Conservation (phyloP, 768 basidiomycete species). For the Rhodotorula graminis region DNA sequence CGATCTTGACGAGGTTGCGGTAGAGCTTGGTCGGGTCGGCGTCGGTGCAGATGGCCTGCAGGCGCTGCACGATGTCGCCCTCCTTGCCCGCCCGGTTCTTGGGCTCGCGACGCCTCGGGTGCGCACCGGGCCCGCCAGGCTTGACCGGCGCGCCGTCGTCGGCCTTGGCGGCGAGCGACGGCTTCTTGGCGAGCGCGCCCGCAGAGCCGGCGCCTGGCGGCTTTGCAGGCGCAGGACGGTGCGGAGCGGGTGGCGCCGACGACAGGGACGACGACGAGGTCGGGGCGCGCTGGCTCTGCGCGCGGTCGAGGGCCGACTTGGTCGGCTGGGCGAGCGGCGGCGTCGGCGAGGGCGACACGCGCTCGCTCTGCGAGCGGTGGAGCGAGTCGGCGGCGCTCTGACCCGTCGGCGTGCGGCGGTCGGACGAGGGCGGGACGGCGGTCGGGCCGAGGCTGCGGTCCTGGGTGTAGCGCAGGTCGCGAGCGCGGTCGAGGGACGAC, state of each 20-base stretch:
- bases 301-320: slow-evolving; percentile 33
- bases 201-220: slow-evolving; percentile 15
- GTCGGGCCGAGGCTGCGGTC: neutral
- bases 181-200: slow-evolving; percentile 14
- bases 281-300: slow-evolving; percentile 56
- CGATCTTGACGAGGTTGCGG: slow-evolving; percentile 89
- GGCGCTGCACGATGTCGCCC: slow-evolving; percentile 75
- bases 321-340: slow-evolving; percentile 23
- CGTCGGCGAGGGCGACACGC: slow-evolving; percentile 57
- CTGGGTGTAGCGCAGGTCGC: slow-evolving; percentile 19
- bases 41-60: slow-evolving; percentile 93
- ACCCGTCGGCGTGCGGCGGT: slow-evolving; percentile 43
- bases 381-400: slow-evolving; percentile 44
- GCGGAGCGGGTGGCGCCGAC: slow-evolving; percentile 55
- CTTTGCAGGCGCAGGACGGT: slow-evolving; percentile 39
- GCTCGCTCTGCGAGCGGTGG: slow-evolving; percentile 61
- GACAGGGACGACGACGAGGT: slow-evolving; percentile 61
- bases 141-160: slow-evolving; percentile 38
- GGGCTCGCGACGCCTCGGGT: slow-evolving; percentile 74
- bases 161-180: neutral
- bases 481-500: slow-evolving; percentile 17
- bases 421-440: slow-evolving; percentile 16
- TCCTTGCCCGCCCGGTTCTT: slow-evolving; percentile 68
- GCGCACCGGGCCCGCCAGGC: slow-evolving; percentile 57
- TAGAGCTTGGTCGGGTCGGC: slow-evolving; percentile 94